Percentiles rank a stretch among this genome's conserved stretches.
These are phyloP conservation scores for Adansonia digitata DNA, from an alignment of 345 rosid genomes.

Conservation along the genomic window DNA sequence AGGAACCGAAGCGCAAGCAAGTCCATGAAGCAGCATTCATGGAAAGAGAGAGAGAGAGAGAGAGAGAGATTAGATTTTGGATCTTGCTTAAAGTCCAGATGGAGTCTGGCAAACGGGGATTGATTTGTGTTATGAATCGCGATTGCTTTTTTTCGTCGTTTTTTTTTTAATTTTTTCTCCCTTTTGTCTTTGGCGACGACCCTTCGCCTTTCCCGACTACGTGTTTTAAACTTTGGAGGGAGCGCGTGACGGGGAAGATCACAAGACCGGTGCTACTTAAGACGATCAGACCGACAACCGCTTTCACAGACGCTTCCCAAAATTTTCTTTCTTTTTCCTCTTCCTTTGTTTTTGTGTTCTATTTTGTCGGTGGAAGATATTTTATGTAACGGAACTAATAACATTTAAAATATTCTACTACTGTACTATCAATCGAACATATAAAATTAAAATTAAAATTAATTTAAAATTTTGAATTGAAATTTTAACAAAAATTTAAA, in stretches of 20 bases:
- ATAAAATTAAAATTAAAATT: no score
- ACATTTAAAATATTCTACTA: no score
- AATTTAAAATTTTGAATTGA: no score
- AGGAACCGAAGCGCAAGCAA: constrained; percentile 14
- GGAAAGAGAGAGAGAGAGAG: not conserved
- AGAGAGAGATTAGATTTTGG: not conserved
- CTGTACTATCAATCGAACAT: no score
- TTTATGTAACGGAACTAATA: no score
- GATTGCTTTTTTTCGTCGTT: not conserved
- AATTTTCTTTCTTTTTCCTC: no score
- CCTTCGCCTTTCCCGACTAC: not conserved
- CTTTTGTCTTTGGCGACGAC: not conserved
- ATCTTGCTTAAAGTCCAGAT: not conserved
- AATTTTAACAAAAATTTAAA: no score
- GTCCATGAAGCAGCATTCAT: constrained; percentile 31
- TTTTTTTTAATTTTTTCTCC: not conserved
- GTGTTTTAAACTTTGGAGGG: not conserved
- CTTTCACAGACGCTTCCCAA: no score
- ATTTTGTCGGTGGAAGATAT: no score
- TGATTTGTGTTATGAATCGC: not conserved
- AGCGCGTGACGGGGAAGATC: not conserved
- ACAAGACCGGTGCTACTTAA: not conserved
- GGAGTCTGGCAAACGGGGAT: constrained; percentile 1
- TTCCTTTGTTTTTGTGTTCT: no score
- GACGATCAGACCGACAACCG: no score